phyloP scores from a whole-genome alignment of 805 yeast genomes.

The Candida ponderosae region DNA sequence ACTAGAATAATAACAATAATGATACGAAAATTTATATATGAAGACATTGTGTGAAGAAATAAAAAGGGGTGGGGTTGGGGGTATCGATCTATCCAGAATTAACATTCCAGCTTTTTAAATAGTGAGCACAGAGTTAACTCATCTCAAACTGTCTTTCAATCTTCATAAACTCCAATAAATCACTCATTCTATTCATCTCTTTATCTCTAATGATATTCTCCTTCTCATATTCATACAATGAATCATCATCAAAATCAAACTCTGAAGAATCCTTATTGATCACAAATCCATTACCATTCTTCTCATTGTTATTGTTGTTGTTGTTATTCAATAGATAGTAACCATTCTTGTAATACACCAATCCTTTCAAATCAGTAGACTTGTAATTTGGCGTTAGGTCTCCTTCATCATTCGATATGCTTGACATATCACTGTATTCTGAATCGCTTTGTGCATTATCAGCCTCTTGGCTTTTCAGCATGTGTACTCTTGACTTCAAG shows the following conservation, averaged over 20 bases:
- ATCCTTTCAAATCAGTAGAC: constrained; percentile 8
- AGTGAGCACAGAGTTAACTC: background rate
- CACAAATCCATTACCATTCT: no score
- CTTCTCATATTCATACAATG: constrained; percentile 15
- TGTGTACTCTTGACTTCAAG: constrained; percentile 16
- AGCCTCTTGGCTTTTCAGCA: constrained; percentile 7
- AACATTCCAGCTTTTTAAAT: background rate
- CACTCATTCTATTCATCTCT: constrained; percentile 13
- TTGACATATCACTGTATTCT: constrained; percentile 20
- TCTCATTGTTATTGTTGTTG: background rate
- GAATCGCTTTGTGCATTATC: constrained; percentile 10
- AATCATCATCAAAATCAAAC: constrained; percentile 14
- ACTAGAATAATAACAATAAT: no score
- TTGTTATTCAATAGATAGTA: constrained; percentile 8
- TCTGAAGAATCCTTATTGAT: background rate
- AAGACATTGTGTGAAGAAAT: no score
- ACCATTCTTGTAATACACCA: constrained; percentile 19
- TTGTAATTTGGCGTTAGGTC: constrained; percentile 20
- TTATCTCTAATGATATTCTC: constrained; percentile 11
- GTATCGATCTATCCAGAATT: background rate
- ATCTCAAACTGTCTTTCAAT: constrained; percentile 11
- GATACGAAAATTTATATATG: no score
- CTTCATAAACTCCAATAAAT: constrained; percentile 15
- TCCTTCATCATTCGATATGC: constrained; percentile 11
- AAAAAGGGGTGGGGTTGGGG: no score